Evolutionary conservation across 164 flowering plant genomes (phyloP).

Genomic region (Saururus chinensis): DNA sequence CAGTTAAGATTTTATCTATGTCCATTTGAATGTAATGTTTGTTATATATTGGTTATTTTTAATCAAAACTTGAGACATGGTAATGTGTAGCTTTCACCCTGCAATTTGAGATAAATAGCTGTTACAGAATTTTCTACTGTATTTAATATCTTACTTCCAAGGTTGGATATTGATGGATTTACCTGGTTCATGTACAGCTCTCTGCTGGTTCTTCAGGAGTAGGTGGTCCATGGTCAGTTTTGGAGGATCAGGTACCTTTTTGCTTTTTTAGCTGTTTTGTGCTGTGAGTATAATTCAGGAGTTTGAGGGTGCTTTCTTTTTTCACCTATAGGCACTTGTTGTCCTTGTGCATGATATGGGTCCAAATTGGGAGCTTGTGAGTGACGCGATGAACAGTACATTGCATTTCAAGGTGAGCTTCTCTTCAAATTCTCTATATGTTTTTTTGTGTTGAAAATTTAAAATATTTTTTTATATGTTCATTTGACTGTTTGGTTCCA

Average conservation of each 20-base stretch:
- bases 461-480: not conserved
- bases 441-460: not conserved
- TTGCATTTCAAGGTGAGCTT: constrained; percentile 67
- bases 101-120: too few relatives aligned
- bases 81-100: too few relatives aligned
- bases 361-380: constrained; percentile 96
- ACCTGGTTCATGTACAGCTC: constrained; percentile 33
- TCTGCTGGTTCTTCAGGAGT: constrained; percentile 43
- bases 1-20: not conserved
- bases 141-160: not conserved
- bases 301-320: too few relatives aligned
- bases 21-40: not conserved
- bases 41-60: not conserved
- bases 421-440: not conserved
- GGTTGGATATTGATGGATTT: not conserved
- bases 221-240: constrained; percentile 73
- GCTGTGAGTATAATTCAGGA: not conserved
- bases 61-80: too few relatives aligned
- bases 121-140: too few relatives aligned
- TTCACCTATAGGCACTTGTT: constrained; percentile 65
- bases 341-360: constrained; percentile 99
- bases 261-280: not conserved
- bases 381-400: constrained; percentile 85
- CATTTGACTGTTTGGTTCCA: constrained; percentile 5
- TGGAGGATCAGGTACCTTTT: constrained; percentile 70